A percentile compares a stretch with the other conserved stretches of the same genome.
Conservation (phyloP, 768 basidiomycete species). For the Leccinum arenicola region DNA sequence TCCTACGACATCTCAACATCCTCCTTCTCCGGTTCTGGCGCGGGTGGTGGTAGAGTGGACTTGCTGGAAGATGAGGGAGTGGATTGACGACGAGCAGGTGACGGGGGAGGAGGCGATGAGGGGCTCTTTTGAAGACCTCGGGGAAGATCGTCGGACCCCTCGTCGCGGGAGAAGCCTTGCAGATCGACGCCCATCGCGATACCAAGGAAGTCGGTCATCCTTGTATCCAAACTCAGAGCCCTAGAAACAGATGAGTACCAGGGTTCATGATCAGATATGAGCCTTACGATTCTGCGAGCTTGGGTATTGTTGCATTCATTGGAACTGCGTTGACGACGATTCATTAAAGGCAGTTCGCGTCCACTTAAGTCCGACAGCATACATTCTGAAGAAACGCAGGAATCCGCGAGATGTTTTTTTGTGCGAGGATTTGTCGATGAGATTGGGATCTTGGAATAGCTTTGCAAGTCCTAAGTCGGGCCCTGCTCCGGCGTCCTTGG, state of each 20-base stretch:
- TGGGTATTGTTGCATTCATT: constrained; percentile 69
- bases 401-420: constrained; percentile 74
- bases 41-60: constrained; percentile 39
- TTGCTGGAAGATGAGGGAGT: constrained; percentile 40
- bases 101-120: constrained; percentile 9
- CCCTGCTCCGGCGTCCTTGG: constrained; percentile 36
- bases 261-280: not conserved
- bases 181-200: constrained; percentile 92
- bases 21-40: constrained; percentile 35
- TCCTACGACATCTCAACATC: constrained; percentile 67
- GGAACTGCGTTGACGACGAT: constrained; percentile 40
- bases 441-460: constrained; percentile 81
- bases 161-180: constrained; percentile 79
- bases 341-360: not conserved
- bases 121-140: constrained; percentile 43
- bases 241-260: constrained; percentile 28
- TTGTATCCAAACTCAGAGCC: constrained; percentile 52
- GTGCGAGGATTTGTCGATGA: constrained; percentile 84
- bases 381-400: constrained; percentile 76
- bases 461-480: constrained; percentile 64
- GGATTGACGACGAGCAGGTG: constrained; percentile 30
- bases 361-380: not conserved
- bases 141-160: constrained; percentile 80
- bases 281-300: constrained; percentile 53
- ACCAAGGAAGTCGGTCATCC: constrained; percentile 93